Evolutionary conservation across 345 rosid species (phyloP).

Genomic region (Camelina sativa): DNA sequence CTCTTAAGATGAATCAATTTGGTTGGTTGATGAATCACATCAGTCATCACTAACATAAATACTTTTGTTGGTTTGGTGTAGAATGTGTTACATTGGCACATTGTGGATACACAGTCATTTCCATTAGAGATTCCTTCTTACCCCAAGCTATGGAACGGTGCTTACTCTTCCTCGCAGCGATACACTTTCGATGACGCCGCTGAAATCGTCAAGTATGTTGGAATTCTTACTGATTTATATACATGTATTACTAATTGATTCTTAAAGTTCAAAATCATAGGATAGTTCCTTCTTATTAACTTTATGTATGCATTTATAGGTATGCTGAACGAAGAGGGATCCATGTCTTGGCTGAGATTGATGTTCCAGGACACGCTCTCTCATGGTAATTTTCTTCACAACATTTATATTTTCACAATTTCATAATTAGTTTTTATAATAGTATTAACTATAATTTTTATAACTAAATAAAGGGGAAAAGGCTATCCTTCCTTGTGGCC

Average conservation of each 20-base stretch:
- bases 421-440: not conserved
- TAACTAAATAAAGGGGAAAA: constrained; percentile 53
- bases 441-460: not conserved
- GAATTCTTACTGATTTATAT: not conserved
- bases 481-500: constrained; percentile 84
- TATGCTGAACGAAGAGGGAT: constrained; percentile 65
- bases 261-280: not conserved
- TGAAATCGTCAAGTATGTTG: constrained; percentile 55
- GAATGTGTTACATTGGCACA: constrained; percentile 88
- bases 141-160: constrained; percentile 77
- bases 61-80: constrained; percentile 34
- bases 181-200: constrained; percentile 68
- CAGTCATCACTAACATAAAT: not conserved
- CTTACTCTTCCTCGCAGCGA: constrained; percentile 61
- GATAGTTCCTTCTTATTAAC: not conserved
- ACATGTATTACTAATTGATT: not conserved
- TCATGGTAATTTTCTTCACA: constrained; percentile 55
- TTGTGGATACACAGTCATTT: constrained; percentile 68
- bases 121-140: constrained; percentile 78
- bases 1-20: not conserved
- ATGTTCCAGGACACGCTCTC: constrained; percentile 79
- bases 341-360: constrained; percentile 73
- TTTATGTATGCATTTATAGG: constrained; percentile 46
- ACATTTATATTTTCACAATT: not conserved
- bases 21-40: constrained; percentile 12